Evolutionary conservation across 208 protist genomes (phyloP), one percentile per base, ranked within the genome.

Genomic region (Zelonia costaricensis): DNA sequence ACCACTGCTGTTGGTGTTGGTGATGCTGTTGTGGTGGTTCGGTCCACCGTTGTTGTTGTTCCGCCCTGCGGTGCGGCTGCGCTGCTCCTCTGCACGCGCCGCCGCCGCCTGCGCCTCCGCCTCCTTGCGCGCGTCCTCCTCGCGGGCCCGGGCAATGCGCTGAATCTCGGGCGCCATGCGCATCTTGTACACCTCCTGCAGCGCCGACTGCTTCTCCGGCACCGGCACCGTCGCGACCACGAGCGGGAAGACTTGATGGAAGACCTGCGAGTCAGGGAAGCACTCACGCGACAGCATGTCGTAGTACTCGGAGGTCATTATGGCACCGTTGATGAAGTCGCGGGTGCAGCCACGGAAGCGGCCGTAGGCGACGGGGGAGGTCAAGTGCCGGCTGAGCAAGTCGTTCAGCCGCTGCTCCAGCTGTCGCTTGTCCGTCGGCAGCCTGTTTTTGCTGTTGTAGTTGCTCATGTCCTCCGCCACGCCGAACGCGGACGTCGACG

Each of bases 171-270:
- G 87, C 0, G 85, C 70, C 59, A 76, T 84, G 44, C 60, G 72
- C 80, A 96, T 93, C 65, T 87, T 85, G 59, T 77, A 76, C 47
- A 93, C 59, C 60, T 91, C 75, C 53, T 78, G 69, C 42, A 96
- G 66, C 25, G 83, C 87, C 30, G 58, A 42, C 23, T 76, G 58
- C 55, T 84, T 83, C 10, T 78, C 56, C 35, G 48, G 62, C 0
- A 73, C 38, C 2, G 84, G 87, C 8, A 89, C 58, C 28, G 87
- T 88, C 12, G 85, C 82, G 15, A 93, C 75, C 7, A 96, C 60
- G n/a, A 92, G 59, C 5, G 84, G 86, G 40, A 93, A 89, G 9
- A 95, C 66, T 51, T 71, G 64, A 40, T 82, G 63, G 42, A 96
- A 83, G 1, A 80, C 76, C 8, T 38, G 30, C 18, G 69, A 59